Percentiles rank a stretch among this genome's conserved stretches.
Evolutionary conservation across 1,284 basidiomycete species (phyloP).

Genomic region (Boletus hoseneyae): DNA sequence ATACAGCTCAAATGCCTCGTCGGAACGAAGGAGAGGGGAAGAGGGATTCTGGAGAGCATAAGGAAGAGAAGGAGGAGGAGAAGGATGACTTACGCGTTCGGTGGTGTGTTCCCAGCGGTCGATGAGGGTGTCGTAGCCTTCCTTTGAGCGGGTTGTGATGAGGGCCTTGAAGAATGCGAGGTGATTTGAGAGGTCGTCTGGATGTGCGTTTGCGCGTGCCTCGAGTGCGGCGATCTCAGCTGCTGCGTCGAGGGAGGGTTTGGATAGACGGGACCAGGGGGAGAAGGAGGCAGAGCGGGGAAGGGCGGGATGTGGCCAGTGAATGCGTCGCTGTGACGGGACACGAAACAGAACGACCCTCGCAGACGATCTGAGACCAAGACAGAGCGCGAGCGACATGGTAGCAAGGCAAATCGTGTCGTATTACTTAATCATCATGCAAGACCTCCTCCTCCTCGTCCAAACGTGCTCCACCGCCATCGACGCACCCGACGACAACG

Average conservation of each 20-base stretch:
- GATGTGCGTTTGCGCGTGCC: constrained; percentile 68
- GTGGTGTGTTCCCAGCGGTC: constrained; percentile 77
- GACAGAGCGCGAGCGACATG: constrained; percentile 9
- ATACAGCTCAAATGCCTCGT: constrained; percentile 70
- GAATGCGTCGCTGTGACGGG: constrained; percentile 10
- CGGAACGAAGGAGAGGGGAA: constrained; percentile 64
- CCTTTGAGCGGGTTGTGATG: constrained; percentile 55
- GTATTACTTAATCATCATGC: neutral
- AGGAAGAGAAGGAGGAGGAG: neutral
- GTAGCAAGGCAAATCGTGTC: neutral
- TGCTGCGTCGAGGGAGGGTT: constrained; percentile 62
- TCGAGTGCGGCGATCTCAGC: constrained; percentile 69
- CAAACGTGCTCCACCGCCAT: constrained; percentile 47
- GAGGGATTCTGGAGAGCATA: constrained; percentile 48
- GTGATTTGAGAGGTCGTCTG: constrained; percentile 65
- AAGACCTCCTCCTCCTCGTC: constrained; percentile 18
- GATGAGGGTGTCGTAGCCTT: constrained; percentile 68
- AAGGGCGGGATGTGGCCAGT: constrained; percentile 10
- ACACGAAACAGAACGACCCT: too few species aligned
- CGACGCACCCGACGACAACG: constrained; percentile 8
- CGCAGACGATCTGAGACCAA: constrained; percentile 2
- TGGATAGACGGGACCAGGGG: constrained; percentile 42
- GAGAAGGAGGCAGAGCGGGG: constrained; percentile 47
- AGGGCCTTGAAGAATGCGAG: constrained; percentile 67
- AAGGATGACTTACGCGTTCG: constrained; percentile 62